phyloP scores from a whole-genome alignment of 2,329 filamentous ascomycete species.

The Leptographium wingfieldii region DNA sequence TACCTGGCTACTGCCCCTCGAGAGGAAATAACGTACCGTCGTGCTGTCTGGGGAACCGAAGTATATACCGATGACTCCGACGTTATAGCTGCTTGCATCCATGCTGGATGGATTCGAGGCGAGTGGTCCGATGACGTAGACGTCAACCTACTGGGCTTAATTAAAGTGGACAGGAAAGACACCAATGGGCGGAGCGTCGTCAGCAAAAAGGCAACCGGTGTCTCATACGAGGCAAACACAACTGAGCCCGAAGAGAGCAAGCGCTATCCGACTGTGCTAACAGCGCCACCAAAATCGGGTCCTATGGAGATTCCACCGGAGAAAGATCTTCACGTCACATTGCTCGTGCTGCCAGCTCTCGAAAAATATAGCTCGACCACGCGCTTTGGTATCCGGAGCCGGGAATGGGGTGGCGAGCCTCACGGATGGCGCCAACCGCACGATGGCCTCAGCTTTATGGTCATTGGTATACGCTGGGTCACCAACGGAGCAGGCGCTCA shows the following conservation, averaged over 20 bases:
- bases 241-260: constrained; percentile 5
- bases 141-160: constrained; percentile 49
- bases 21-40: constrained; percentile 70
- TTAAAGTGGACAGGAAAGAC: constrained; percentile 14
- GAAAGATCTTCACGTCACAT: constrained; percentile 74
- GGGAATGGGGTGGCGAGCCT: constrained; percentile 50
- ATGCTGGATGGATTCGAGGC: constrained; percentile 82
- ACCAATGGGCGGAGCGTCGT: constrained; percentile 16
- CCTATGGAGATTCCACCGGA: constrained; percentile 53
- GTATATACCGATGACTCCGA: constrained; percentile 96
- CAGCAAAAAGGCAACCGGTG: constrained; percentile 16
- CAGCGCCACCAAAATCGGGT: constrained; percentile 41
- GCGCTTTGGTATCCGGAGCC: constrained; percentile 69
- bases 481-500: constrained; percentile 56
- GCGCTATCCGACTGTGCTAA: constrained; percentile 29
- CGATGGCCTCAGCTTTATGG: constrained; percentile 81
- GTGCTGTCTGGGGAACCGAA: constrained; percentile 83
- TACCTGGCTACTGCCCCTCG: constrained; percentile 59
- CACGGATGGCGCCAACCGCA: constrained; percentile 31
- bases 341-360: constrained; percentile 70
- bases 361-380: constrained; percentile 64
- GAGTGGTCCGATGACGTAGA: constrained; percentile 76
- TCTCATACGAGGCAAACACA: background rate
- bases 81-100: constrained; percentile 81
- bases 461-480: constrained; percentile 73